Evolutionary conservation across 768 basidiomycete genomes (phyloP), one percentile per base, ranked within the genome.

Genomic region (Nidula microcarpa): DNA sequence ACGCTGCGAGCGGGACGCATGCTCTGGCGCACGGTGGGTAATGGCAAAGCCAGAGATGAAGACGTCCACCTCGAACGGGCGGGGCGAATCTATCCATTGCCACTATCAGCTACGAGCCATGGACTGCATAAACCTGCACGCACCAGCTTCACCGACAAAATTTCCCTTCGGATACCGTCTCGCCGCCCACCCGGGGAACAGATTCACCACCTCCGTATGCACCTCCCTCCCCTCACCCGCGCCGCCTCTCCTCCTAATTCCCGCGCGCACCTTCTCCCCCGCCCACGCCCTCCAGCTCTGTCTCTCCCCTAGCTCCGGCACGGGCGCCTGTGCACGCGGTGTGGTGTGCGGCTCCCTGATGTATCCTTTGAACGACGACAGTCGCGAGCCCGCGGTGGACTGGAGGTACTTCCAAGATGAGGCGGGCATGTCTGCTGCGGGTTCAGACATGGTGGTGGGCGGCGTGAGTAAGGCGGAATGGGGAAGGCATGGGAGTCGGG

Each of bases 121-220:
- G n/a, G n/a, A n/a, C n/a, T n/a, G n/a, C 8, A n/a, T 16, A 44
- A 33, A 36, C 17, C n/a, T 49, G 41, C 39, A 47, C 34, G 33
- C 43, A 45, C 57, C 50, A 48, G 55, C 33, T 5, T 55, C 43
- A 8, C 10, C 33, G 43, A 14, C 6, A 32, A 16, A n/a, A 53
- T 37, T 9, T 49, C 55, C 51, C 45, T 53, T 60, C 13, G 57
- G 66, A 61, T 80, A 83, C 32, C 79, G 68, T 49, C 81, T 73
- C 5, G 79, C 77, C 2, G 90, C 91, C 89, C 90, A 94, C 2
- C 91, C 89, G 4, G 91, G 91, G 68, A 93, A 92, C 18, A 91
- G 62, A 49, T n/a, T 61, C 11, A 67, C 55, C 36, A 67, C 32
- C 41, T 67, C 61, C 8, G 55, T 60, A 39, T 50, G 59, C 39